phyloP scores from a whole-genome alignment of 2,329 filamentous ascomycete species.

The Neofusicoccum kwambonambiense region DNA sequence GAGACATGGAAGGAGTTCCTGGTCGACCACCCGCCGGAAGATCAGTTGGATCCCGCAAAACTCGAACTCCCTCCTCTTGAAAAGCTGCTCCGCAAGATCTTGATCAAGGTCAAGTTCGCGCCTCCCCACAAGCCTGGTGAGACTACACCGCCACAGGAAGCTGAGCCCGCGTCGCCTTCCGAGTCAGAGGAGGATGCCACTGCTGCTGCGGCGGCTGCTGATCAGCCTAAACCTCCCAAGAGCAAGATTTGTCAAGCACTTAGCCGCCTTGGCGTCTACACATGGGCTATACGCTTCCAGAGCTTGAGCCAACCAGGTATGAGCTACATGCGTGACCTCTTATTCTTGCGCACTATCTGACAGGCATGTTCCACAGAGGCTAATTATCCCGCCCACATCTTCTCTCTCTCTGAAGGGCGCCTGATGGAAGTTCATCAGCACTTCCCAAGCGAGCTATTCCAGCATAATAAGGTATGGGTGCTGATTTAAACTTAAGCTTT shows the following conservation, averaged over 20 bases:
- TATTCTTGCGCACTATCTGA: neutral
- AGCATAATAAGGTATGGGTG: slow-evolving; percentile 64
- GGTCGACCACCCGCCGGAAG: slow-evolving; percentile 58
- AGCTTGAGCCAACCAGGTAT: slow-evolving; percentile 64
- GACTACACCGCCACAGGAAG: slow-evolving; percentile 21
- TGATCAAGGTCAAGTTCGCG: slow-evolving; percentile 52
- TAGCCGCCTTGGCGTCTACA: slow-evolving; percentile 78
- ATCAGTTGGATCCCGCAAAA: slow-evolving; percentile 39
- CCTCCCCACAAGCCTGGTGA: slow-evolving; percentile 34
- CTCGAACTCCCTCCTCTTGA: slow-evolving; percentile 61
- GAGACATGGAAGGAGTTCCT: slow-evolving; percentile 79
- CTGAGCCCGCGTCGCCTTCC: slow-evolving; percentile 30
- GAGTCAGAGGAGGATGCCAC: slow-evolving; percentile 40
- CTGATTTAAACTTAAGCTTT: too few relatives aligned
- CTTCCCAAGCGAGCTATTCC: slow-evolving; percentile 62
- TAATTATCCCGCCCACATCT: slow-evolving; percentile 60
- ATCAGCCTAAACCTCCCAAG: slow-evolving; percentile 27
- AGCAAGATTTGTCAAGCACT: slow-evolving; percentile 68
- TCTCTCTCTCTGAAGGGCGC: slow-evolving; percentile 62
- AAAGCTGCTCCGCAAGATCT: slow-evolving; percentile 74
- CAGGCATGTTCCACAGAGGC: slow-evolving; percentile 35
- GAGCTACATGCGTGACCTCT: slow-evolving; percentile 24
- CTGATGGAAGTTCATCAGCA: slow-evolving; percentile 65
- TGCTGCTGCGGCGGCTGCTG: slow-evolving; percentile 17
- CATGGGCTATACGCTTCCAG: slow-evolving; percentile 78